A percentile compares a stretch with the other conserved stretches of the same genome.
Evolutionary conservation across 164 flowering plant genomes (phyloP).

Genomic region (Santalum album): DNA sequence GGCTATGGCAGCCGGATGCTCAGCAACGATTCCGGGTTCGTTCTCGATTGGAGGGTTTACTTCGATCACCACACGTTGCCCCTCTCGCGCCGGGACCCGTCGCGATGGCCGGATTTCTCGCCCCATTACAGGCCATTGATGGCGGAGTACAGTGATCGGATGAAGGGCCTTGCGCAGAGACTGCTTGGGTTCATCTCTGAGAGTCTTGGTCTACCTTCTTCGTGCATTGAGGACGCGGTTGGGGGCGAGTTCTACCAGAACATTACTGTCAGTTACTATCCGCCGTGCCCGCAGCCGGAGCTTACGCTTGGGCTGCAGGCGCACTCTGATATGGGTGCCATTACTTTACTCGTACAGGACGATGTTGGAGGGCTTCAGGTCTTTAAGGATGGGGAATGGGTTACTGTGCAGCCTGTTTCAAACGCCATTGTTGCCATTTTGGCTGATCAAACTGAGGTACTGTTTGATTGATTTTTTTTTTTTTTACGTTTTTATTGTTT

Average conservation of each 20-base stretch:
- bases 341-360: slow-evolving; percentile 82
- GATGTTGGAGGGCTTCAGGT: slow-evolving; percentile 83
- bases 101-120: slow-evolving; percentile 59
- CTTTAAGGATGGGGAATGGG: slow-evolving; percentile 64
- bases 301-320: slow-evolving; percentile 85
- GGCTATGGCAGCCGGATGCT: slow-evolving; percentile 91
- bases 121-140: slow-evolving; percentile 48
- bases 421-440: slow-evolving; percentile 76
- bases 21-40: slow-evolving; percentile 22
- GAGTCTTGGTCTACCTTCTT: slow-evolving; percentile 47
- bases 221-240: slow-evolving; percentile 52
- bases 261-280: slow-evolving; percentile 81
- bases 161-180: slow-evolving; percentile 54
- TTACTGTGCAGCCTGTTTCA: slow-evolving; percentile 49
- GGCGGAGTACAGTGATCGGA: slow-evolving; percentile 49
- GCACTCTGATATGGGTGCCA: slow-evolving; percentile 87
- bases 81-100: slow-evolving; percentile 53
- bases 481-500: background rate
- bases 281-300: slow-evolving; percentile 92
- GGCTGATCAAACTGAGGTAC: slow-evolving; percentile 92
- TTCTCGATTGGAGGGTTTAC: slow-evolving; percentile 92
- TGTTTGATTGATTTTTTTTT: too few species aligned
- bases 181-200: slow-evolving; percentile 53
- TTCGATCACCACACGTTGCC: slow-evolving; percentile 91
- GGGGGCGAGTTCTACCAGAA: slow-evolving; percentile 77